These are phyloP conservation scores for Penicillium riverlandense DNA, from an alignment of 495 filamentous ascomycete genomes.

Conservation along the genomic window DNA sequence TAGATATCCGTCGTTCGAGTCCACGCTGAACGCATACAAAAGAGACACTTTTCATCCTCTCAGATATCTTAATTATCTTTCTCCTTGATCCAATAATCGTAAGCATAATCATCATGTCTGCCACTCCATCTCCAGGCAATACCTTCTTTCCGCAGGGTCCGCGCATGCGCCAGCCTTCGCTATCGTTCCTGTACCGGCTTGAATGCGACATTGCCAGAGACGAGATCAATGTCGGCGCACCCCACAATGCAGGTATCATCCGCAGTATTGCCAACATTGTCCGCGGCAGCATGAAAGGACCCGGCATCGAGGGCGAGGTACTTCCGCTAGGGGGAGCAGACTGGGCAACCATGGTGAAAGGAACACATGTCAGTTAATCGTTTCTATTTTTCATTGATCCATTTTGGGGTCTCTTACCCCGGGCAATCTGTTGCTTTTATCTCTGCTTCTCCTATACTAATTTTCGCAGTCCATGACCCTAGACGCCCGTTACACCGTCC, in stretches of 20 bases:
- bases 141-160: constrained; percentile 16
- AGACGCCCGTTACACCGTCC: constrained; percentile 24
- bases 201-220: constrained; percentile 19
- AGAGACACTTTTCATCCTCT: too few species aligned
- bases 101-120: constrained; percentile 2
- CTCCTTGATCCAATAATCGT: too few species aligned
- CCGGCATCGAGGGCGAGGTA: constrained; percentile 15
- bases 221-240: constrained; percentile 19
- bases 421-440: not conserved
- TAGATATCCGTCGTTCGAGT: too few species aligned
- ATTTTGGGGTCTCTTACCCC: too few species aligned
- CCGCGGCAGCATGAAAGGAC: constrained; percentile 20
- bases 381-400: not conserved
- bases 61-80: too few species aligned
- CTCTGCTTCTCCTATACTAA: not conserved
- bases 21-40: too few species aligned
- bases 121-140: constrained; percentile 15
- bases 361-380: constrained; percentile 17
- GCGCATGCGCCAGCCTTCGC: constrained; percentile 19
- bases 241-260: constrained; percentile 14
- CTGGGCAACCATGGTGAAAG: constrained; percentile 25
- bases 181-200: constrained; percentile 19
- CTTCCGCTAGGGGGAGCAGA: constrained; percentile 23
- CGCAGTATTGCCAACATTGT: constrained; percentile 24
- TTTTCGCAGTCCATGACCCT: constrained; percentile 22